Conservation (phyloP, 352 stramenopile species). For the Globisporangium yorkense region DNA sequence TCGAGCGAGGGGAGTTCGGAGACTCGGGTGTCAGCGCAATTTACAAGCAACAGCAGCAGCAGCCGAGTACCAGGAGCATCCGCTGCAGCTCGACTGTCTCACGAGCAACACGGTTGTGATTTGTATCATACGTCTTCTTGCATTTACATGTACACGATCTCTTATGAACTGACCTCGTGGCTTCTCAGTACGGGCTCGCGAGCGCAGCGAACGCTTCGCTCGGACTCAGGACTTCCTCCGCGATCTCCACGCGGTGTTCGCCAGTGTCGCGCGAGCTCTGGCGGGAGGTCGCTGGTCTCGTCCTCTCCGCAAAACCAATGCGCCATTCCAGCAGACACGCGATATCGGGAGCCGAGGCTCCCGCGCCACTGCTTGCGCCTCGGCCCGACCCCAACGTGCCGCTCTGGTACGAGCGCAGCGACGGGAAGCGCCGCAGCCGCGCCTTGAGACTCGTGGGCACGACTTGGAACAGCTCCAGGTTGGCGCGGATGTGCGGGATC, state of each 20-base stretch:
- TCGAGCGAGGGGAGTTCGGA: neutral
- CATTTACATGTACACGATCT: neutral
- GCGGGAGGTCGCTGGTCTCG: neutral
- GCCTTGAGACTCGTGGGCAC: neutral
- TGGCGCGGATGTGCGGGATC: slow-evolving; percentile 30
- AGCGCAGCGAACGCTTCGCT: neutral
- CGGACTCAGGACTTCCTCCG: neutral
- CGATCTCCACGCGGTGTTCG: neutral
- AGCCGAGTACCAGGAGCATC: neutral
- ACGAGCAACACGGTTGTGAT: neutral
- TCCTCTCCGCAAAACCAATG: neutral
- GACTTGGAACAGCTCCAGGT: slow-evolving; percentile 10
- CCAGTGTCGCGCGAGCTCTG: neutral
- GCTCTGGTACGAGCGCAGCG: neutral
- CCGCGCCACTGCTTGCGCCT: neutral
- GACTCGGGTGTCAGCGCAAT: neutral
- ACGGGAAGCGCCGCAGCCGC: neutral
- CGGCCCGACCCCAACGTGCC: neutral
- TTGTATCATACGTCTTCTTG: slow-evolving; percentile 2
- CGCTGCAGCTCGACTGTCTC: neutral
- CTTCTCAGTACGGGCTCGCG: neutral
- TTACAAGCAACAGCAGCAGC: neutral
- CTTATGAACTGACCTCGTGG: neutral
- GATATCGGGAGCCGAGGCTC: neutral
- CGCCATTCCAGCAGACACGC: slow-evolving; percentile 3